Evolutionary conservation across 2,329 filamentous ascomycete genomes (phyloP).

Genomic region (Botrytis porri): DNA sequence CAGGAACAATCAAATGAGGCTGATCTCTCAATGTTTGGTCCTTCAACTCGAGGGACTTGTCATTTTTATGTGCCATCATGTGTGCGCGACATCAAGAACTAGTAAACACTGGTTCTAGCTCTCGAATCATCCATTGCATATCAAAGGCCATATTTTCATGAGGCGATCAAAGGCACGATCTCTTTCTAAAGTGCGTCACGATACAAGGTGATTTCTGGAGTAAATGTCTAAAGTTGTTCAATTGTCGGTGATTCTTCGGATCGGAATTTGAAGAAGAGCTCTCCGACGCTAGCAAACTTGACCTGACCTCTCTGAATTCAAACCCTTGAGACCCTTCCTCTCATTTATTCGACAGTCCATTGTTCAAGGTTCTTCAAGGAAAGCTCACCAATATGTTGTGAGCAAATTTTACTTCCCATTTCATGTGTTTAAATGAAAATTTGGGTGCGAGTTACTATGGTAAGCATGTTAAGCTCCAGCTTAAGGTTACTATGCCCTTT

Average conservation of each 20-base stretch:
- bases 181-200: background rate
- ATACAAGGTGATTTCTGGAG: background rate
- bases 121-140: background rate
- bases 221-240: slow-evolving; percentile 1
- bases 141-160: background rate
- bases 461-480: background rate
- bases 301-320: background rate
- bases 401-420: background rate
- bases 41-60: background rate
- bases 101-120: background rate
- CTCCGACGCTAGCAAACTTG: background rate
- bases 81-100: background rate
- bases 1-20: background rate
- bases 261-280: background rate
- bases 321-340: background rate
- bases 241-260: slow-evolving; percentile 8
- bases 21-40: background rate
- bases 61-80: background rate
- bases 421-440: background rate
- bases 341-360: background rate
- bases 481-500: background rate
- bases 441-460: background rate
- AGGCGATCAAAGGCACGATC: background rate
- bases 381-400: background rate
- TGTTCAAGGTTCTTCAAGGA: background rate